Base-by-base conservation (phyloP, 164 flowering plant species). In the Liquidambar formosana region DNA sequence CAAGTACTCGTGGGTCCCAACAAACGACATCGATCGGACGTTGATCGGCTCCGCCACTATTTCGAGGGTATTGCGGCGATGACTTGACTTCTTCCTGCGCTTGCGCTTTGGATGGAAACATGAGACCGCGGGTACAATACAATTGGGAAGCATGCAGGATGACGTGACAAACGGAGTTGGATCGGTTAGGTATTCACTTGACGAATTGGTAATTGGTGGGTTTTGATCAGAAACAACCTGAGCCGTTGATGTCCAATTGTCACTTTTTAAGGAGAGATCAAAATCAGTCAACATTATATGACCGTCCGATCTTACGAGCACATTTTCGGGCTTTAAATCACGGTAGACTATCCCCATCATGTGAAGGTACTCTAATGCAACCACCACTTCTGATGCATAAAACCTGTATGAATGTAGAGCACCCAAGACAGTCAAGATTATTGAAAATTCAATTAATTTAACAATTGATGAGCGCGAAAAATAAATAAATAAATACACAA, bases 281-380 rank as follows among this genome's bases (percentile, higher is more conserved):
- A 94, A 94, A 75, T 92, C 97, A 0, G 97, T 89, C 19, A 92
- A 83, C 96, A 90, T 90, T 8, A 92, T 92, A 79, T 92, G 98
- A 19, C 98, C 98, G 65, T 94, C 98, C 0, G 83, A 73, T 65
- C 94, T 75, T 0, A 94, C 84, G 0, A 94, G 83, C 15, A 94
- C 89, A 70, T 94, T 94, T 65, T 94, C 98, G 2, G 98, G 98
- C 73, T 94, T 94, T 0, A 94, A 83, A 63, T 94, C 98, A 3
- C 98, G 85, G 84, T 94, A 94, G 2, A 94, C 88, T 8, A 94
- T 85, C 8, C 98, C 97, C 81, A 84, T 73, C 89, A 91, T 84
- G 84, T 94, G 98, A 3, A 94, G 74, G 72, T 91, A 94, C 46
- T 94, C 98, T 2, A 94, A 77, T 0, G 97, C 97, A 25, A 85